phyloP scores from a whole-genome alignment of 345 rosid species.

The Populus nigra region DNA sequence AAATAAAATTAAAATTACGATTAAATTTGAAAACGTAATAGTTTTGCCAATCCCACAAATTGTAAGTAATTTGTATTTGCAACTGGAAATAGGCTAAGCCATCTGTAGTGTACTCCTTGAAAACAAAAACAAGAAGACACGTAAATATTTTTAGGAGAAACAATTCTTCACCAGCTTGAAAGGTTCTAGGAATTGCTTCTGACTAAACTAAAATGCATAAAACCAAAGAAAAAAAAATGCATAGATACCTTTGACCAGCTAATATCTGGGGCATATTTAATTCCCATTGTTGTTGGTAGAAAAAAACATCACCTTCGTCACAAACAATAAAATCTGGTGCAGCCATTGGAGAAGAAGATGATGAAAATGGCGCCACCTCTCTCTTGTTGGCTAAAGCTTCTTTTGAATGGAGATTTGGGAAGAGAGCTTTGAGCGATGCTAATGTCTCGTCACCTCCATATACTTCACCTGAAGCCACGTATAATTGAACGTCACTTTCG shows the following conservation, averaged over 20 bases:
- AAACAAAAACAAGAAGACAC: not conserved
- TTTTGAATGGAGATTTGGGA: conserved; percentile 83
- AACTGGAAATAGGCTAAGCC: not conserved
- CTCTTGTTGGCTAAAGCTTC: conserved; percentile 66
- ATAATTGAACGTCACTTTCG: conserved; percentile 76
- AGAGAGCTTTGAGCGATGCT: conserved; percentile 72
- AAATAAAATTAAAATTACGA: no score
- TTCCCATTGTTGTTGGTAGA: conserved; percentile 84
- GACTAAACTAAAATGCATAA: not conserved
- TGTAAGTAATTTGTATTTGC: not conserved
- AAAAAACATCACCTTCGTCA: conserved; percentile 81
- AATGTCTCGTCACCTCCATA: conserved; percentile 83
- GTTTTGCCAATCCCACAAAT: no score
- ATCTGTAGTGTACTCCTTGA: not conserved
- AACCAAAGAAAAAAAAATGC: not conserved
- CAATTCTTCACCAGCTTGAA: not conserved
- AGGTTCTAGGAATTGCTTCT: not conserved
- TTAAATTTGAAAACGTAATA: no score
- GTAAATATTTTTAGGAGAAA: not conserved
- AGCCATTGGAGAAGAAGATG: conserved; percentile 87
- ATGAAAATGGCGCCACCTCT: conserved; percentile 61
- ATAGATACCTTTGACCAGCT: conserved; percentile 79
- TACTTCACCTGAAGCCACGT: conserved; percentile 91
- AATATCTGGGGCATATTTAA: conserved; percentile 83
- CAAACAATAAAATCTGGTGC: conserved; percentile 89